Base-by-base conservation (phyloP, 1,284 basidiomycete genomes). In the Cryptococcus amylolentus region DNA sequence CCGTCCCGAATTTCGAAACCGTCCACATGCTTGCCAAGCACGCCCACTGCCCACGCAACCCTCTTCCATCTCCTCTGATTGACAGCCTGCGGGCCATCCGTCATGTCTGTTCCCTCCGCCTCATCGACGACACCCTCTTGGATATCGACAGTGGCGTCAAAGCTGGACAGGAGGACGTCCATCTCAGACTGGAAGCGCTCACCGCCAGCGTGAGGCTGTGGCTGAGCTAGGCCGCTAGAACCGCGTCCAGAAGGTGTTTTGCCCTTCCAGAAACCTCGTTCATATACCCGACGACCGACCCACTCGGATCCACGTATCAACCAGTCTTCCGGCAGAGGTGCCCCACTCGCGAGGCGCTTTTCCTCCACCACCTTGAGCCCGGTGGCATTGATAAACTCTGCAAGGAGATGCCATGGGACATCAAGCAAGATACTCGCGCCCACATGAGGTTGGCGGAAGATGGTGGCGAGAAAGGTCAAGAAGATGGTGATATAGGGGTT, bases 271-370 rank as follows among this genome's bases (percentile, higher is more conserved):
- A 88, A 98, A 0, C 93, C 92, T 45, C 89, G 84, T 71, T 93
- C 91, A 72, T 88, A 96, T 1, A 96, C 86, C 55, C 86, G 84
- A 59, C 90, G 82, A 6, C 89, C 88, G 1, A 90, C 87, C 95
- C 95, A 98, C 62, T 91, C 89, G 85, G 94, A 89, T 4, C 96
- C 96, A 35, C 94, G 84, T 59, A 98, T 77, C 66, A 89, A 90
- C 91, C 93, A 97, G 73, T 98, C 96, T 74, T 98, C 96, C 0
- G 89, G 84, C 3, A 98, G 79, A 0, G 92, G 88, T 12, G 69
- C 53, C 13, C 83, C 79, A 54, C 82, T 85, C 14, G 77, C 72
- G 8, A 82, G 70, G 49, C 79, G 77, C 14, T 68, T 65, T 50
- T 82, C 82, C 54, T 83, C 80, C 2, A 86, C 86, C 9, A 88